Evolutionary conservation across 1,284 basidiomycete species (phyloP).

Genomic region (Peniophora sp.): DNA sequence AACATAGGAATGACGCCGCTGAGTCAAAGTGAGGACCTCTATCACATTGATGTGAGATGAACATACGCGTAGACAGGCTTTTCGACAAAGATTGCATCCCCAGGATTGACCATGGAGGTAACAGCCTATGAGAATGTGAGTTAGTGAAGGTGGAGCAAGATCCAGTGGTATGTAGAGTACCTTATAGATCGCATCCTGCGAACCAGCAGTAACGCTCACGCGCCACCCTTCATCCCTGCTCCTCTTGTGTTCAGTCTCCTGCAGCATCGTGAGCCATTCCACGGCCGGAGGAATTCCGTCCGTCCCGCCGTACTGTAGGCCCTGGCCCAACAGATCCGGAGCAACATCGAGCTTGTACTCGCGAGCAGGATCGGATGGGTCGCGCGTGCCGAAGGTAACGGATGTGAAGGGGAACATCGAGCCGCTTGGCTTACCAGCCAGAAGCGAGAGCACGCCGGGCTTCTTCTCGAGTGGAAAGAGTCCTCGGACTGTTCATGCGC

Average conservation of each 20-base stretch:
- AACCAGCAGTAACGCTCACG: constrained; percentile 75
- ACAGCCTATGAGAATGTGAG: constrained; percentile 34
- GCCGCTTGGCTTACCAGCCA: constrained; percentile 83
- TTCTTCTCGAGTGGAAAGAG: constrained; percentile 72
- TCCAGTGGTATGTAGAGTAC: constrained; percentile 24
- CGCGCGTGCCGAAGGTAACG: constrained; percentile 50
- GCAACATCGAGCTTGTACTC: constrained; percentile 44
- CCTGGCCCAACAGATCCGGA: constrained; percentile 50
- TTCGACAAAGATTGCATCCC: constrained; percentile 81
- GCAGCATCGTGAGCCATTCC: constrained; percentile 62
- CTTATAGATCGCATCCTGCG: constrained; percentile 52
- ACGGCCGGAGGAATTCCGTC: constrained; percentile 58
- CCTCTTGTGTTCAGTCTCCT: constrained; percentile 58
- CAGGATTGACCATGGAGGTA: constrained; percentile 61
- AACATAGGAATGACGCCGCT: constrained; percentile 66
- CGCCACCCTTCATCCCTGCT: constrained; percentile 57
- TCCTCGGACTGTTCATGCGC: constrained; percentile 20
- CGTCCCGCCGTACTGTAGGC: constrained; percentile 76
- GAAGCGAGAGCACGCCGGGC: constrained; percentile 80
- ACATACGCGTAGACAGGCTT: constrained; percentile 80
- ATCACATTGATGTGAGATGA: constrained; percentile 4
- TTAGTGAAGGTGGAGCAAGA: neutral
- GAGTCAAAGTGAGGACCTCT: neutral
- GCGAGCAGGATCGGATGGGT: constrained; percentile 32
- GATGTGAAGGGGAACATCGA: constrained; percentile 84